Conservation (phyloP, 2,329 filamentous ascomycete genomes). For the Aspergillus quadrilineatus region DNA sequence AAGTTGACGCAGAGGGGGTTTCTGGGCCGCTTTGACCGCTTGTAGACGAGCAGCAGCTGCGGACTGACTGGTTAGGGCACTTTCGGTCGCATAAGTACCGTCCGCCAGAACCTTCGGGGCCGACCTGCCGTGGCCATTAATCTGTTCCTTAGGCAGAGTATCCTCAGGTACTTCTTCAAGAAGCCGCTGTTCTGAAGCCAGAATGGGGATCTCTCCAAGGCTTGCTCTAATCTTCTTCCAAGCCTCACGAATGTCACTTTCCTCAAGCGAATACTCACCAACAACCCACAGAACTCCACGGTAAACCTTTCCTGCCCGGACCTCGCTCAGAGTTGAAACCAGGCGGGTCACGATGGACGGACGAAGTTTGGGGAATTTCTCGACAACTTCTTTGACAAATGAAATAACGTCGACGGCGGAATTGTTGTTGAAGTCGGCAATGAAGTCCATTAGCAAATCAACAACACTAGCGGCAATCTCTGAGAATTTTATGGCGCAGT, state of each 20-base stretch:
- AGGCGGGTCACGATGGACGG: conserved; percentile 83
- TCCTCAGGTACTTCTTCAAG: conserved; percentile 78
- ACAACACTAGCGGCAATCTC: conserved; percentile 97
- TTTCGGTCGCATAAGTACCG: conserved; percentile 96
- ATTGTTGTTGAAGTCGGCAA: conserved; percentile 95
- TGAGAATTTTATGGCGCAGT: conserved; percentile 98
- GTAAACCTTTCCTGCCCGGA: conserved; percentile 95
- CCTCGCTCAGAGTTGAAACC: conserved; percentile 86
- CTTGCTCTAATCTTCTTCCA: conserved; percentile 96
- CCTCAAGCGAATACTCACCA: conserved; percentile 92
- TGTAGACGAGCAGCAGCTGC: conserved; percentile 87
- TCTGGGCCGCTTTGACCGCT: conserved; percentile 94
- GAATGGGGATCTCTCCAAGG: conserved; percentile 92
- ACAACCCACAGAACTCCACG: conserved; percentile 96
- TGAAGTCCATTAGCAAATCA: conserved; percentile 97
- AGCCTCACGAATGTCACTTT: conserved; percentile 89
- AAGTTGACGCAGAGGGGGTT: conserved; percentile 88
- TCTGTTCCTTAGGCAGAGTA: conserved; percentile 64
- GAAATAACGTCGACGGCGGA: conserved; percentile 97
- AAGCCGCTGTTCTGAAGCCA: conserved; percentile 89
- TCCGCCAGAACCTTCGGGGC: conserved; percentile 89
- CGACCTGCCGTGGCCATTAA: conserved; percentile 77
- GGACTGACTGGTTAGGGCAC: conserved; percentile 88
- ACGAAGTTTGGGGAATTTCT: conserved; percentile 91
- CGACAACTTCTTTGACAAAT: conserved; percentile 98